Percentiles rank a stretch among this genome's conserved stretches.
Conservation (phyloP, 2,329 filamentous ascomycete genomes). For the Fusarium solani-melongenae region DNA sequence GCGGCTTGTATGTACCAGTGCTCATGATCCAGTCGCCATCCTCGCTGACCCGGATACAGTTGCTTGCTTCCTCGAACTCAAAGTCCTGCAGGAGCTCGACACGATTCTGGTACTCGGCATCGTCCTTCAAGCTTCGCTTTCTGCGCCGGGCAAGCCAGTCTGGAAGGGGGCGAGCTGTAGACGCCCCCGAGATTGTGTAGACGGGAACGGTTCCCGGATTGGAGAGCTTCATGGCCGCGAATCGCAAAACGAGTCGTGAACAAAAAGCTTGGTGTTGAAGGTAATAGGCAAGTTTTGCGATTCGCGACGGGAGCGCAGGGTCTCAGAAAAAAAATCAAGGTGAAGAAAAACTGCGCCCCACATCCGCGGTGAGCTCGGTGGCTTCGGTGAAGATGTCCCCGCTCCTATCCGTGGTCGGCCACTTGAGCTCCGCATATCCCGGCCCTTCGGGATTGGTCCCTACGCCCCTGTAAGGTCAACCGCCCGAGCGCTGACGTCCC, state of each 20-base stretch:
- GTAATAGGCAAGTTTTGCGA: slow-evolving; percentile 32
- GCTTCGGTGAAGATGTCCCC: slow-evolving; percentile 30
- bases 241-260: slow-evolving; percentile 14
- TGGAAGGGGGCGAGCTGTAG: slow-evolving; percentile 86
- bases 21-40: slow-evolving; percentile 99
- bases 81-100: slow-evolving; percentile 97
- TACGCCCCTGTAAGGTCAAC: slow-evolving; percentile 15
- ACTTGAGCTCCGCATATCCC: slow-evolving; percentile 14
- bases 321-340: slow-evolving; percentile 46
- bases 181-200: slow-evolving; percentile 94
- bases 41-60: slow-evolving; percentile 88
- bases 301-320: slow-evolving; percentile 1
- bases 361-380: slow-evolving; percentile 36
- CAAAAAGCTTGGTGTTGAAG: slow-evolving; percentile 26
- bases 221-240: slow-evolving; percentile 76
- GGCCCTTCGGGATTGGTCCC: slow-evolving; percentile 11
- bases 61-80: slow-evolving; percentile 95
- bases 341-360: slow-evolving; percentile 42
- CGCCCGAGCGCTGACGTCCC: slow-evolving; percentile 27
- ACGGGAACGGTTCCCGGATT: slow-evolving; percentile 87
- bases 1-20: slow-evolving; percentile 77
- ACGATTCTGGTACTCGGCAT: slow-evolving; percentile 91
- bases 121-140: slow-evolving; percentile 91
- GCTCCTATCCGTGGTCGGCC: slow-evolving; percentile 6
- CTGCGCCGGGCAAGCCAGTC: slow-evolving; percentile 94